Base-by-base conservation (phyloP, 345 rosid genomes). In the Mallotus nudiflorus region DNA sequence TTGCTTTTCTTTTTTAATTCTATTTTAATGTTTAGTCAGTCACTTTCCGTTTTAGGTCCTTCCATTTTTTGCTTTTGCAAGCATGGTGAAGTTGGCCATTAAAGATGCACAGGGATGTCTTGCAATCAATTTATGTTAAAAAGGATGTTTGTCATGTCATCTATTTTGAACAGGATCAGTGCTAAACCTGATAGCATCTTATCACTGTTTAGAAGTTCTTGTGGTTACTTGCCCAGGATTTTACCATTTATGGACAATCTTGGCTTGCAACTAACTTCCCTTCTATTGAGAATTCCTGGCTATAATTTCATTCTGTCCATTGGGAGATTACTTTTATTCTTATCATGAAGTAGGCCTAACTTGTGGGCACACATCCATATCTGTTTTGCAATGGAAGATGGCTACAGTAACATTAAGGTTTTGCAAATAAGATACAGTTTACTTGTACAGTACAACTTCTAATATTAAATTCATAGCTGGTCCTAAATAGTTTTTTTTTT, bases 381-480 rank as follows among this genome's bases (percentile, higher is more conserved):
- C 9, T 56, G 1, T 57, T 68, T 33, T 28, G 20, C 44, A 55
- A 19, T 45, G 56, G 48, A 16, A 46, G n/a, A 42, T n/a, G n/a
- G n/a, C 25, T 69, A 44, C n/a, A 6, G 29, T 37, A 40, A 29
- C 48, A 33, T 45, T 49, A 22, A 42, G 71, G 62, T 44, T 67
- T 39, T 58, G 33, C 57, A 12, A 20, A 31, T 52, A 31, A 70
- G 16, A 58, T 31, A 49, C 28, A 40, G 9, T 18, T 60, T 67
- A 28, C 12, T 0, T 48, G 15, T 46, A 20, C 13, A 27, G 11
- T 9, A 25, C 19, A 44, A 44, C 44, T 27, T 29, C 45, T 56
- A 39, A 27, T 29, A 58, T 33, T 31, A 42, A 14, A 42, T 63
- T 13, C 16, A 15, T 63, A 11, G 8, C 44, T 40, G 31, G 48